phyloP scores from a whole-genome alignment of 1,284 basidiomycete genomes.

The Boletellus sp. region DNA sequence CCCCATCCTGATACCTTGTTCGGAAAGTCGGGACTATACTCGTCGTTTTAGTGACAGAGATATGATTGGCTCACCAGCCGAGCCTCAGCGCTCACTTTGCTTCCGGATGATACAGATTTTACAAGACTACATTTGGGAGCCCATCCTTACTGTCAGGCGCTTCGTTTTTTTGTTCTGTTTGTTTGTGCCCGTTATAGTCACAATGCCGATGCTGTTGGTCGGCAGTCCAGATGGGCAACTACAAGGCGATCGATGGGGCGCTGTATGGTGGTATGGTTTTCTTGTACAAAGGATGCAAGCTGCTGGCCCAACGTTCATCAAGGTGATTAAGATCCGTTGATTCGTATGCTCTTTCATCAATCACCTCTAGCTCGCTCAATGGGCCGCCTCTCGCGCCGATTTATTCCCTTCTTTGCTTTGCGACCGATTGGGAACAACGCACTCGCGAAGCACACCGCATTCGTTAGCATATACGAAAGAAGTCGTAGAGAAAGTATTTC shows the following conservation, averaged over 20 bases:
- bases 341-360: slow-evolving; percentile 9
- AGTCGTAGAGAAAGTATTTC: slow-evolving; percentile 85
- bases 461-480: slow-evolving; percentile 76
- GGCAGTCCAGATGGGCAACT: slow-evolving; percentile 55
- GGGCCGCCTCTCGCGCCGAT: slow-evolving; percentile 95
- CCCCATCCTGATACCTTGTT: slow-evolving; percentile 61
- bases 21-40: slow-evolving; percentile 26
- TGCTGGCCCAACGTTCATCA: slow-evolving; percentile 96
- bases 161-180: slow-evolving; percentile 83
- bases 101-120: slow-evolving; percentile 45
- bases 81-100: slow-evolving; percentile 47
- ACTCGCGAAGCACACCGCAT: slow-evolving; percentile 89
- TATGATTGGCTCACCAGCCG: slow-evolving; percentile 60
- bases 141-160: slow-evolving; percentile 77
- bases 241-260: slow-evolving; percentile 77
- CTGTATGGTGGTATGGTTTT: slow-evolving; percentile 93
- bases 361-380: slow-evolving; percentile 80
- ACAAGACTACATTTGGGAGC: slow-evolving; percentile 72
- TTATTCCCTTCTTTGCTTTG: slow-evolving; percentile 94
- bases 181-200: slow-evolving; percentile 86
- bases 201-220: slow-evolving; percentile 82
- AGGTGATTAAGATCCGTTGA: slow-evolving; percentile 49
- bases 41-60: slow-evolving; percentile 23
- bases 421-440: slow-evolving; percentile 79
- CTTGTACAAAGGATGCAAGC: slow-evolving; percentile 89